Evolutionary conservation across 768 basidiomycete species (phyloP), one percentile per base, ranked within the genome.

Genomic region (Trametes meyenii): DNA sequence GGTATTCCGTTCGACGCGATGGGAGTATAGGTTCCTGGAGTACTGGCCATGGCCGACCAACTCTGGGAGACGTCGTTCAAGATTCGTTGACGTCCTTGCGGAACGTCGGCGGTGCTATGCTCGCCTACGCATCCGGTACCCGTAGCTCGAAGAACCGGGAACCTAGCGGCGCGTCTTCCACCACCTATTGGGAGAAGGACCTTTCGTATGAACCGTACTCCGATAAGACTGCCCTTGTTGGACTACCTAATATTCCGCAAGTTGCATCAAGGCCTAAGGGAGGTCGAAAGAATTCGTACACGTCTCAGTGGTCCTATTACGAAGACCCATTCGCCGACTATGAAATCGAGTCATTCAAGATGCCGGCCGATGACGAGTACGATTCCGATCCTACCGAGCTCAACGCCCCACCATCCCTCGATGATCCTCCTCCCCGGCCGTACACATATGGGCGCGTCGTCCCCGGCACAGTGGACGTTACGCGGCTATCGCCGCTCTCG

Each of bases 181-280:
- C 69, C 13, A 69, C 72, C 17, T 74, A 75, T 11, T 77, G 76
- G 74, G 82, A 83, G 70, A 72, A 75, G 62, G 65, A 68, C 50
- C n/a, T 54, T 4, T 43, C 63, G 0, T 65, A 63, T 17, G 82
- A 85, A 66, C 79, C 83, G 17, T 85, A 83, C 66, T 72, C 77
- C 17, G 82, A 86, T 53, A 77, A 77, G 35, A 70, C 75, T 13
- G 73, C 74, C 6, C 67, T 80, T 11, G 71, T 78, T 62, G 62
- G 45, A 4, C 56, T 63, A 5, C 39, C 62, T 5, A 39, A 52
- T 19, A 17, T 55, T 10, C 44, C 49, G 10, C 48, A 58, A n/a
- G 45, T 59, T 35, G 54, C 68, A 10, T 55, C 63, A 24, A 58
- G 67, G 21, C 64, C 63, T 13, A 64, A 66, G 24, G 66, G 68